Evolutionary conservation across 1,284 basidiomycete species (phyloP), one percentile per base, ranked within the genome.

Genomic region (Pascua sp.): DNA sequence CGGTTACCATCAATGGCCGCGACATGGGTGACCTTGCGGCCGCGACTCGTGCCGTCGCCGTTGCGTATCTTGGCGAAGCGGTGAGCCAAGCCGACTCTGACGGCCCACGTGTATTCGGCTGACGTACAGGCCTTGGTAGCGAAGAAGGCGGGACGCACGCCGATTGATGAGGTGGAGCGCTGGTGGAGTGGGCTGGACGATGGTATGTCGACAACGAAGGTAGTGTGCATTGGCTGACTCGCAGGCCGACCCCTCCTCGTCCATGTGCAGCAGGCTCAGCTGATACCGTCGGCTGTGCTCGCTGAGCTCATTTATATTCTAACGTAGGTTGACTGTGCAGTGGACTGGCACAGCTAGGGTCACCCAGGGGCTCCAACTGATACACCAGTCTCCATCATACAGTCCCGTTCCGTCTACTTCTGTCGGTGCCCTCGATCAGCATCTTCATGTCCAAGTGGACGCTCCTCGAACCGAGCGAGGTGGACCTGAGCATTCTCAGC

Each of bases 281-380:
- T 66, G 12, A 50, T 73, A 0, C 57, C 68, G 1, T 9, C 61
- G 0, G 16, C 50, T 0, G 65, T 69, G 0, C 59, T 75, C 0
- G 57, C 70, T 0, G 71, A 75, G 49, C 56, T 73, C 5, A 66
- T 69, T 11, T 72, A 73, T 55, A 68, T 70, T 44, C 45, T 75
- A 7, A 59, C 62, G 71, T 72, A 45, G 47, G 67, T 62, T 24
- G 7, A 11, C 17, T 8, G 8, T 40, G 16, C n/a, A n/a, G n/a
- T 10, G 2, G 9, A n/a, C 46, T 18, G 17, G 49, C 13, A 1
- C 9, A 13, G 9, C 42, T 18, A 13, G 38, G 5, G 11, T 18
- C 36, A 15, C 37, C 12, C 32, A 13, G 17, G 5, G 18, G 11
- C 11, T 12, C 10, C 11, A 17, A 40, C 47, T 51, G 49, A 53